Evolutionary conservation across 257 asterid species (phyloP), one percentile per base, ranked within the genome.

Genomic region (Orobanche coerulescens): DNA sequence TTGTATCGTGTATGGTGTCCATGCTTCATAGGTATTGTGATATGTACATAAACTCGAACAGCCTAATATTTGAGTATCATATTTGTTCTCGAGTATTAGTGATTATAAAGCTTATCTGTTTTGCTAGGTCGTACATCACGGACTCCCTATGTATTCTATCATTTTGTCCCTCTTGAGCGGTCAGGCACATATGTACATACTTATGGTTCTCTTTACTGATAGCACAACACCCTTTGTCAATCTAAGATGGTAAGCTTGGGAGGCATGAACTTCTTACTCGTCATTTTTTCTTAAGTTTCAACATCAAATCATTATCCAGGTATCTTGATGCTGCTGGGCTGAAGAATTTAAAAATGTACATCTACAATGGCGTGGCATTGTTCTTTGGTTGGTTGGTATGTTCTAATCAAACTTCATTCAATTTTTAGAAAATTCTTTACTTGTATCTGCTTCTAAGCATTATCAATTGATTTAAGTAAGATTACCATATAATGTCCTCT

Each of bases 331-430:
- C 74, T 64, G 81, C 85, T 74, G 95, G 93, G 55, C 72, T 66
- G 67, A 91, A 88, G 85, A 79, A 69, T 26, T 88, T 95, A 22
- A 75, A 73, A 59, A 68, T 88, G 36, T 91, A 91, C 58, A 31
- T 81, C 8, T 74, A 52, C 72, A 91, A 88, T 68, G 96, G 96
- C 4, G 74, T 88, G 52, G 90, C 93, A 30, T 76, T 91, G 81
- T 91, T 91, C 83, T 60, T 88, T 9, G 95, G 95, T 34, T 91
- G 96, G 96, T 75, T 91, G 95, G 98, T 91, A 87, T 50, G 84
- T 42, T 60, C 69, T 20, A 33, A 34, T 47, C 16, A 20, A 49
- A 42, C 48, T 48, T 47, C 25, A 49, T 71, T 51, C 60, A 18
- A 33, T 52, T 25, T 5, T 28, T n/a, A n/a, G n/a, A n/a, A n/a